Evolutionary conservation across 2,329 filamentous ascomycete genomes (phyloP), one percentile per base, ranked within the genome.

Genomic region (Furcasterigmium sp.): DNA sequence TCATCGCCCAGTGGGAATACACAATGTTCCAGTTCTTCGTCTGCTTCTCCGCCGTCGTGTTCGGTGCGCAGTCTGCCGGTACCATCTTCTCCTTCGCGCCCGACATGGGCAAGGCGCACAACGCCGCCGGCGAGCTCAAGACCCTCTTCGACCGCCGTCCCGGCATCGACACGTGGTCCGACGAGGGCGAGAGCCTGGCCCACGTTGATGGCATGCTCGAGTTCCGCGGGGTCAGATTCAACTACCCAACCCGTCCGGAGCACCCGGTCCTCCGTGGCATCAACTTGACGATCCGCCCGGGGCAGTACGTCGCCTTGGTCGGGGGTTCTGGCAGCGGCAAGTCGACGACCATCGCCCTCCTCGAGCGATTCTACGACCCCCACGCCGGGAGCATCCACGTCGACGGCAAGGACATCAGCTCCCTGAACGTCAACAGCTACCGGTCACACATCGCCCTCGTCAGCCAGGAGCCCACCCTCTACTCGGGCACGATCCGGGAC

Each of bases 241-340:
- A 89, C 34, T 98, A 97, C 57, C 91, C 91, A 0, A 95, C 89
- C 0, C 81, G 93, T 1, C 87, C 88, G 0, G 89, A 95, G 53
- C 88, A 95, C 53, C 87, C 89, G n/a, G 89, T 97, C 1, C 80
- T 97, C 3, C 85, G 88, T 21, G 91, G 91, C 0, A 72, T 96
- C 10, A 84, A 91, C 62, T 72, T 91, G 7, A 71, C 68, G 13
- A 78, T 91, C 34, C 78, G 82, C 21, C 86, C 87, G 0, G 88
- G 87, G 4, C 86, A 91, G 59, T 93, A 91, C 54, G 77, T 91
- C 8, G 93, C 91, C 0, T 77, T 97, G 3, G 93, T 97, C 8
- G 93, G 93, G n/a, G 85, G 91, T 0, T 93, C 86, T 37, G 91
- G 93, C 3, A 95, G 91, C 57, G 93, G 93, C 45, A 97, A 98